Conservation (phyloP, 768 basidiomycete genomes). For the Tulasnella sp. region DNA sequence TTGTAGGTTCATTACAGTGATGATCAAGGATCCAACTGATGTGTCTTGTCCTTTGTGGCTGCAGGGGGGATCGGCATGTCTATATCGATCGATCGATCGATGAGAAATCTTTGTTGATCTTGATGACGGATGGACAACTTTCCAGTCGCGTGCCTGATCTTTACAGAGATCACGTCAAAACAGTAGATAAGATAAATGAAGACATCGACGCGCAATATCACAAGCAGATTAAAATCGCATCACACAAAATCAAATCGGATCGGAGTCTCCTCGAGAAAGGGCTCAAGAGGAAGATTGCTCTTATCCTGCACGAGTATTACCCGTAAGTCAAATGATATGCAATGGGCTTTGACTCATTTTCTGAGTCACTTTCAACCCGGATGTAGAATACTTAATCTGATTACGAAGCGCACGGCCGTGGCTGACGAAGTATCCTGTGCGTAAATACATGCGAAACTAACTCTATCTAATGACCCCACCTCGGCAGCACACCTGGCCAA, state of each 20-base stretch:
- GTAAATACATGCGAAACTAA: neutral
- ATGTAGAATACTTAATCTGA: no score
- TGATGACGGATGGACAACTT: slow-evolving; percentile 26
- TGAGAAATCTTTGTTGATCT: slow-evolving; percentile 24
- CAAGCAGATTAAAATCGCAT: no score
- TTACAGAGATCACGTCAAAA: slow-evolving; percentile 24
- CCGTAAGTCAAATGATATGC: no score
- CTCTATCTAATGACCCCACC: neutral
- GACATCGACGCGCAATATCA: no score
- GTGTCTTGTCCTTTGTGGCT: neutral
- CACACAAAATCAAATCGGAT: no score
- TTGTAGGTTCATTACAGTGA: neutral
- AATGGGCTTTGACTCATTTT: no score
- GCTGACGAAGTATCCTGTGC: no score
- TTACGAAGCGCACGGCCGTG: no score
- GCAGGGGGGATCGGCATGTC: neutral
- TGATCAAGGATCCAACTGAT: neutral
- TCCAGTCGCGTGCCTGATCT: slow-evolving; percentile 22
- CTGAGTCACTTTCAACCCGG: no score
- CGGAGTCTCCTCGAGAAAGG: no score
- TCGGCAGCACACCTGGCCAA: neutral
- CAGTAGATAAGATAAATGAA: neutral
- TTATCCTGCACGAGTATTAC: no score
- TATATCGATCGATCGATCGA: neutral
- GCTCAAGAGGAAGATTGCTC: no score